A percentile compares a stretch with the other conserved stretches of the same genome.
Evolutionary conservation across 2,329 filamentous ascomycete species (phyloP).

Genomic region (Penicillium sp.): DNA sequence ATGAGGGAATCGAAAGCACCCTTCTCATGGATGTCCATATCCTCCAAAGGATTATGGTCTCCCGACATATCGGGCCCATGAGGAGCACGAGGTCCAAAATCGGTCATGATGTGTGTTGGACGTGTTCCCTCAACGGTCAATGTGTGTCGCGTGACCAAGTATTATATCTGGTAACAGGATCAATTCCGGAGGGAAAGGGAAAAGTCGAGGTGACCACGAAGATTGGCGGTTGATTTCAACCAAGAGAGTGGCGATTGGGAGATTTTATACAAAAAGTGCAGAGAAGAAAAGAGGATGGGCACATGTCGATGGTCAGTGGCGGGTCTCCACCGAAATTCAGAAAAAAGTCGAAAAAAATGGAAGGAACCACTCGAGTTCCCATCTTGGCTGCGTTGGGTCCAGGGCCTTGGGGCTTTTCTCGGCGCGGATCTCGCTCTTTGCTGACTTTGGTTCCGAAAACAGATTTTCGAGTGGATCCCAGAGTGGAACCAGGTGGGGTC

Average conservation of each 20-base stretch:
- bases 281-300: background rate
- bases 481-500: constrained; percentile 10
- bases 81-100: constrained; percentile 44
- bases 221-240: background rate
- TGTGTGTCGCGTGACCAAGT: constrained; percentile 10
- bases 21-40: constrained; percentile 59
- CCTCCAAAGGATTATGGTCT: constrained; percentile 43
- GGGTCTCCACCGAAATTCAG: constrained; percentile 6
- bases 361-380: background rate
- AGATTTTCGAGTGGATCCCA: background rate
- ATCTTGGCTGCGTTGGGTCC: background rate
- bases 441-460: constrained; percentile 6
- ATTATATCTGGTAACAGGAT: constrained; percentile 1
- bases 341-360: constrained; percentile 9
- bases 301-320: constrained; percentile 16
- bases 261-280: background rate
- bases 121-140: background rate
- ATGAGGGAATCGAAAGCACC: constrained; percentile 74
- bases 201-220: constrained; percentile 1
- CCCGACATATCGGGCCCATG: constrained; percentile 51
- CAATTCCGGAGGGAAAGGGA: constrained; percentile 1
- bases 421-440: background rate
- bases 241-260: background rate
- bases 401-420: background rate
- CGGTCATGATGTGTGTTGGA: constrained; percentile 32